These are phyloP conservation scores for Violaceomyces palustris DNA, from an alignment of 1,284 basidiomycete genomes.

Conservation along the genomic window DNA sequence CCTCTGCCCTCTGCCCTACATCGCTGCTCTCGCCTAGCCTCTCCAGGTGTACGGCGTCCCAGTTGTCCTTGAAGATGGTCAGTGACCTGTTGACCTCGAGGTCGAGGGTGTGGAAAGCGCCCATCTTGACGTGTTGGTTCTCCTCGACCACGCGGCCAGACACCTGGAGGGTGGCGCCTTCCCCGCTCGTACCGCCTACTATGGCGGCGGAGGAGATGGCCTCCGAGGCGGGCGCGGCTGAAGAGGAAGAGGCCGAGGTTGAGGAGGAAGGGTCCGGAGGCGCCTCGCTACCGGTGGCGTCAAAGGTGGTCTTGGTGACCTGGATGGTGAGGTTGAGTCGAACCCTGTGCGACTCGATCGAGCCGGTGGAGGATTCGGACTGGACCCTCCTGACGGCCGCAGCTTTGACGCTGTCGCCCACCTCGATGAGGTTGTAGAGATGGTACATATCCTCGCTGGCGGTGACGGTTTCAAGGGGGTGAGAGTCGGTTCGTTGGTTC, in stretches of 20 bases:
- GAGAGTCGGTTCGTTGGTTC: not conserved
- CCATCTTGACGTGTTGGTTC: slow-evolving; percentile 86
- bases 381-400: slow-evolving; percentile 71
- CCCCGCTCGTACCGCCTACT: slow-evolving; percentile 26
- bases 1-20: slow-evolving; percentile 89
- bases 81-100: slow-evolving; percentile 88
- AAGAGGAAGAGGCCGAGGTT: slow-evolving; percentile 9
- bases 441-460: slow-evolving; percentile 93
- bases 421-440: slow-evolving; percentile 86
- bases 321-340: slow-evolving; percentile 77
- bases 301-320: slow-evolving; percentile 62
- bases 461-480: not conserved
- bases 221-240: slow-evolving; percentile 15
- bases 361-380: slow-evolving; percentile 80
- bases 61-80: slow-evolving; percentile 79
- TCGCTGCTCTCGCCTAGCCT: slow-evolving; percentile 81
- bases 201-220: slow-evolving; percentile 21
- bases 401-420: slow-evolving; percentile 79
- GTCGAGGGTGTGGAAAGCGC: slow-evolving; percentile 92
- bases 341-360: slow-evolving; percentile 83
- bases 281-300: slow-evolving; percentile 38
- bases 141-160: slow-evolving; percentile 83
- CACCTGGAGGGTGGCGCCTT: slow-evolving; percentile 66
- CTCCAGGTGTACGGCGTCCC: slow-evolving; percentile 83
- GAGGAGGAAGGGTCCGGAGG: slow-evolving; percentile 38